Evolutionary conservation across 2,329 filamentous ascomycete species (phyloP).

Genomic region (Magnaporthiopsis incrustans): DNA sequence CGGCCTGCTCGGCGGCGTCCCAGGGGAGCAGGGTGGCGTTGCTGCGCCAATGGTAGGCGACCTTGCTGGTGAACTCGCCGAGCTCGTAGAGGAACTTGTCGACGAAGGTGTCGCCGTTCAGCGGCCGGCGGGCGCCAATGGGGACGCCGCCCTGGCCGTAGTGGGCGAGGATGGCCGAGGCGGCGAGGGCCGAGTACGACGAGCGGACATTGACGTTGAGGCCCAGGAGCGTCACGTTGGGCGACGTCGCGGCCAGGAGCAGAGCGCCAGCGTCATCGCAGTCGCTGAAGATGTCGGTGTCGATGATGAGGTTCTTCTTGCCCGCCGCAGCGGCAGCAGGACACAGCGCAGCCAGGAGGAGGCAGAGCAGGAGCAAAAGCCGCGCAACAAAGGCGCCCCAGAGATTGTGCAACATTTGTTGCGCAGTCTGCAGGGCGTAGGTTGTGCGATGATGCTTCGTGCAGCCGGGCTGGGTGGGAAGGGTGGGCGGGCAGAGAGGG

Average conservation of each 20-base stretch:
- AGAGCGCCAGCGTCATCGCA: slow-evolving; percentile 29
- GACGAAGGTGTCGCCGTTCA: slow-evolving; percentile 34
- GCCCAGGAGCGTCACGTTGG: slow-evolving; percentile 27
- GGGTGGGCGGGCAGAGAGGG: neutral
- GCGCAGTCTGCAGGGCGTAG: neutral
- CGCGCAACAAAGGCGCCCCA: neutral
- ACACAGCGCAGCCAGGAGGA: neutral
- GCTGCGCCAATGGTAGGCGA: slow-evolving; percentile 32
- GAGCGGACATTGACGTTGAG: slow-evolving; percentile 34
- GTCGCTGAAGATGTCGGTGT: slow-evolving; percentile 39
- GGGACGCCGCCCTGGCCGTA: slow-evolving; percentile 28
- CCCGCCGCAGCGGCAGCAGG: neutral
- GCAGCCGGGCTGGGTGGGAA: no score
- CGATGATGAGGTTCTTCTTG: slow-evolving; percentile 33
- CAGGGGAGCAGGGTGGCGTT: slow-evolving; percentile 25
- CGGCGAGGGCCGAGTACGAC: slow-evolving; percentile 31
- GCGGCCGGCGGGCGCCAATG: slow-evolving; percentile 30
- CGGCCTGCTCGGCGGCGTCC: slow-evolving; percentile 25
- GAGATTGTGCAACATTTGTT: neutral
- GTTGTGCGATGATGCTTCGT: neutral
- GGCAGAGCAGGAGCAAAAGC: neutral
- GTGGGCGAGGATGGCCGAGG: slow-evolving; percentile 31
- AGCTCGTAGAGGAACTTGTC: slow-evolving; percentile 28
- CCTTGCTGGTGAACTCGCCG: slow-evolving; percentile 37
- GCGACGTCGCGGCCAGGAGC: slow-evolving; percentile 30